phyloP scores from a whole-genome alignment of 768 basidiomycete genomes.

The Clitopilus passeckerianus region DNA sequence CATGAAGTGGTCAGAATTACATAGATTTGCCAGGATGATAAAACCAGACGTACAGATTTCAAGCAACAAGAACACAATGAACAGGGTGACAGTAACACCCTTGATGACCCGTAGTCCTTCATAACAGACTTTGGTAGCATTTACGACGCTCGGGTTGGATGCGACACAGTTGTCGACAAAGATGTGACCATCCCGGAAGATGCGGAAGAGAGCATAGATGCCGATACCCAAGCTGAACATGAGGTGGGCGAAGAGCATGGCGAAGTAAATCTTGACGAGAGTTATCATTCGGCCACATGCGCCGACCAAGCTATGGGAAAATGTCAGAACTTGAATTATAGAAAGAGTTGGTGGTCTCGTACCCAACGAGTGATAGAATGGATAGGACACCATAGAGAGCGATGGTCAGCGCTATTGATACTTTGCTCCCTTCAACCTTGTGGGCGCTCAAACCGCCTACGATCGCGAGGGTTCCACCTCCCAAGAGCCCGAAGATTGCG shows the following conservation, averaged over 20 bases:
- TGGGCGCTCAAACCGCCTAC: conserved; percentile 17
- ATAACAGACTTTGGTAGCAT: conserved; percentile 28
- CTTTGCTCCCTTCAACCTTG: conserved; percentile 27
- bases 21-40: not conserved
- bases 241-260: conserved; percentile 35
- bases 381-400: conserved; percentile 35
- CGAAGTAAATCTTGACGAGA: conserved; percentile 38
- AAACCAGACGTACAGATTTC: conserved; percentile 36
- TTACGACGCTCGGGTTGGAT: not conserved
- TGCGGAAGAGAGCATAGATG: conserved; percentile 36
- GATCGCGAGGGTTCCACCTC: conserved; percentile 35
- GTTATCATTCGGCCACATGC: conserved; percentile 33
- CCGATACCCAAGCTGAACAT: conserved; percentile 40
- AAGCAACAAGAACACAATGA: conserved; percentile 41
- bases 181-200: conserved; percentile 34
- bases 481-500: conserved; percentile 37
- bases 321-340: not conserved
- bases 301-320: conserved; percentile 31
- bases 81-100: conserved; percentile 34
- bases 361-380: conserved; percentile 42
- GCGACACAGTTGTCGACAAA: conserved; percentile 31
- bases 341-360: conserved; percentile 3
- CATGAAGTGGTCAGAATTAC: conserved; percentile 2
- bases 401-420: conserved; percentile 35
- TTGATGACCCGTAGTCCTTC: conserved; percentile 35